Base-by-base conservation (phyloP, 768 basidiomycete species). In the Auriculariales sp. region DNA sequence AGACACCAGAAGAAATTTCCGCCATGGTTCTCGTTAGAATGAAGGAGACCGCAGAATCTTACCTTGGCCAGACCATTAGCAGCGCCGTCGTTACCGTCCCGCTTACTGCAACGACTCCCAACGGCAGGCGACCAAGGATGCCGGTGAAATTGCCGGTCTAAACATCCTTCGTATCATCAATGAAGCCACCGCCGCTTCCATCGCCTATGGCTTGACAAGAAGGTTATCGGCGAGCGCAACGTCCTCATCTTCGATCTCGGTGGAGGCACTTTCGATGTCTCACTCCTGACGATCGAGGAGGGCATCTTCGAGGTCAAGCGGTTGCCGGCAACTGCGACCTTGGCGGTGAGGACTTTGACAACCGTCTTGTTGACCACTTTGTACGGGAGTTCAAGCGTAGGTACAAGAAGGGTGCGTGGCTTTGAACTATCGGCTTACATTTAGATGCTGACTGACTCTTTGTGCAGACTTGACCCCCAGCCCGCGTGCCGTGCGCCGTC, bases 61-160 rank as follows among this genome's bases (percentile, higher is more conserved):
- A 71, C 65, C 67, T 73, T 55, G 71, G 71, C 39, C 63, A 66
- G 58, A 66, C 65, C 56, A 67, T 73, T 59, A 68, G 62, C 39
- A 65, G 71, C 63, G 71, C 71, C 49, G 64, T 66, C 54, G 68
- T 71, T 57, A 71, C 70, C 55, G 69, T 71, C 53, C 95, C 35
- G 95, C 95, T 55, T 99, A 98, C 77, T 98, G 98, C 78, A 99
- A 99, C 69, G 95, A 98, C 73, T 99, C 95, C 25, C 95, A 99
- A 66, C 92, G 95, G 73, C 76, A 95, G 55, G 94, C 95, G 47
- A 98, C 95, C 66, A 98, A 98, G 72, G 95, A 99, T 68, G 95
- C 95, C 55, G 95, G 95, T 68, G 77, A 87, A 59, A 99, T 99
- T 58, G 79, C 95, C 61, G 95, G 95, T 55, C 88, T 99, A 54